Base-by-base conservation (phyloP, 2,329 filamentous ascomycete species). In the Nemania abortiva region DNA sequence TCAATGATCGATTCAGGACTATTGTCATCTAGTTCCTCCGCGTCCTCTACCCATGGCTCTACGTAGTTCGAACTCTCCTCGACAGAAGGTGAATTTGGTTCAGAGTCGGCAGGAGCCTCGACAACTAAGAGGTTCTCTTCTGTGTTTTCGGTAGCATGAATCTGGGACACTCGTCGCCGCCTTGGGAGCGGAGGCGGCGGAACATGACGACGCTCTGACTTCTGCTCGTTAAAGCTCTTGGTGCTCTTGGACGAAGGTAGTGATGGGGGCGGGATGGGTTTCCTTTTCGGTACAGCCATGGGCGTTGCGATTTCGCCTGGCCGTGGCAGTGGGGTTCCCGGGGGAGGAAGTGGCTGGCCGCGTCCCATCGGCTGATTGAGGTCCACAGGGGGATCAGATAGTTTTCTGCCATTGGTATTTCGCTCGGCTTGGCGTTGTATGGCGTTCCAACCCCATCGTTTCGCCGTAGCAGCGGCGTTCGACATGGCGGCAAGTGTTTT, bases 351-450 rank as follows among this genome's bases (percentile, higher is more conserved):
- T 1, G 78, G 78, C 20, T 79, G 77, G 6, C 78, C 78, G 9
- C 78, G 76, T 15, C 78, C 78, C 78, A 79, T 79, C 24, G 78
- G 78, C 58, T 77, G 75, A 63, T 77, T 79, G 10, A 79, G 69
- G 57, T 79, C 77, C 15, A 79, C 69, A 1, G 73, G 74, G 24
- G 77, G 72, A 62, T 79, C 77, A 6, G 78, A 77, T 15, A 76
- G 66, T 60, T 78, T 79, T 31, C 76, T 74, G 29, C 75, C 75
- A 47, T 78, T 74, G 9, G 69, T 63, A 27, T 72, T 77, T 49
- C 68, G 75, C 4, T 79, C 77, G 24, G 66, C 66, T 57, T 78
- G 76, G 9, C 77, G 74, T 34, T 79, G 77, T 61, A 79, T 76
- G 2, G 78, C 78, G 55, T 76, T 77, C 60, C 74, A 69, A 11